phyloP scores from a whole-genome alignment of 108 stramenopile species.

The Aurantiochytrium sp. region DNA sequence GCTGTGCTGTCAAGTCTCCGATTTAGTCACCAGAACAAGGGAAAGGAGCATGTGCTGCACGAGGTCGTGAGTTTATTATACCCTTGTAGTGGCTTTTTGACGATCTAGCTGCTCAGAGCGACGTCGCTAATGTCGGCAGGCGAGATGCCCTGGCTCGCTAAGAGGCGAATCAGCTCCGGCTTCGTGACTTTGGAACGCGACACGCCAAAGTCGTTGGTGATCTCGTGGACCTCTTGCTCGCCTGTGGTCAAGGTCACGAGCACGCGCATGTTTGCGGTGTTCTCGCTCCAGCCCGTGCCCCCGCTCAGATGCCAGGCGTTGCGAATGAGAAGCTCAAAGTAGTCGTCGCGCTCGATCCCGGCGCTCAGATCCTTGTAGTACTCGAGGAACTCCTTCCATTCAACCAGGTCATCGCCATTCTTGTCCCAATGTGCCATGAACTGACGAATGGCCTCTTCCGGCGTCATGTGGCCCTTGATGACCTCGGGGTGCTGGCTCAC shows the following conservation, averaged over 20 bases:
- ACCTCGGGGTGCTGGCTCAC: slow-evolving; percentile 49
- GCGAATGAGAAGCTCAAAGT: slow-evolving; percentile 49
- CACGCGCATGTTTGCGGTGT: slow-evolving; percentile 40
- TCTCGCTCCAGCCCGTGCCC: slow-evolving; percentile 36
- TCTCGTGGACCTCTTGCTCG: slow-evolving; percentile 34
- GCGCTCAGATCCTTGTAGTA: slow-evolving; percentile 44
- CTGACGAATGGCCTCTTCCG: slow-evolving; percentile 22
- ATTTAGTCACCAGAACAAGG: no score
- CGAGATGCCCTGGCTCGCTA: neutral
- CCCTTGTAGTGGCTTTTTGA: no score
- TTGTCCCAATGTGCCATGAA: slow-evolving; percentile 48
- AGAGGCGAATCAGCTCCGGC: neutral
- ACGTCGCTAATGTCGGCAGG: neutral
- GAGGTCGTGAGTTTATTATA: no score
- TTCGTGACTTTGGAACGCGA: neutral
- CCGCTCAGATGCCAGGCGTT: slow-evolving; percentile 53
- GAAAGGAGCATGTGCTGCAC: no score
- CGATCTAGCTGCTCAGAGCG: neutral
- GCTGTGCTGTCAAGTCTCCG: no score
- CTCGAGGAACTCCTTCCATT: slow-evolving; percentile 40
- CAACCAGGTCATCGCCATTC: slow-evolving; percentile 42
- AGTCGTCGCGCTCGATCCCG: slow-evolving; percentile 45
- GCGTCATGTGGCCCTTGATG: slow-evolving; percentile 31
- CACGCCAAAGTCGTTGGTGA: slow-evolving; percentile 45
- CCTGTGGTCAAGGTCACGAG: slow-evolving; percentile 44